Evolutionary conservation across 208 protist species (phyloP).

Genomic region (Acanthamoeba rhysodes): DNA sequence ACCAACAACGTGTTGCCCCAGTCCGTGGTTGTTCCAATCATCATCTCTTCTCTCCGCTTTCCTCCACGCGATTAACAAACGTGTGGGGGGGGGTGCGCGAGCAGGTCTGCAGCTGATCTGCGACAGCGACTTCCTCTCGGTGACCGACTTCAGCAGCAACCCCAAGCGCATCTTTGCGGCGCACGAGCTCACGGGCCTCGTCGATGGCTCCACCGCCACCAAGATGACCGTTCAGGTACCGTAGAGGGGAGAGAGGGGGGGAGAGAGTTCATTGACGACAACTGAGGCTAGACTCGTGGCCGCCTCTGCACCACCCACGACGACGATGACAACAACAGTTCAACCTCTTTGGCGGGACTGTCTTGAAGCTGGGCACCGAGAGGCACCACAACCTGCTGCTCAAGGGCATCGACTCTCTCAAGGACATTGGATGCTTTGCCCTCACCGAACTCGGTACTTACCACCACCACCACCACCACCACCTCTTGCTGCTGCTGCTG

Average conservation of each 20-base stretch:
- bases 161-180: conserved; percentile 84
- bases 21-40: too few relatives aligned
- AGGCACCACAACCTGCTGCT: conserved; percentile 87
- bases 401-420: conserved; percentile 87
- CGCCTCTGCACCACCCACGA: too few relatives aligned
- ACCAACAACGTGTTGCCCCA: too few relatives aligned
- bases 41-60: too few relatives aligned
- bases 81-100: background rate
- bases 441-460: conserved; percentile 79
- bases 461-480: too few relatives aligned
- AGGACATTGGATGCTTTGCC: conserved; percentile 87
- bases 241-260: background rate
- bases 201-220: conserved; percentile 85
- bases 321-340: conserved; percentile 72
- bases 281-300: too few relatives aligned
- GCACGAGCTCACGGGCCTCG: conserved; percentile 82
- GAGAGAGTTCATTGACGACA: too few relatives aligned
- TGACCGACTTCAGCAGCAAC: conserved; percentile 83
- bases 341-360: conserved; percentile 90
- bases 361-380: conserved; percentile 90
- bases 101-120: conserved; percentile 81
- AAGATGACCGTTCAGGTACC: conserved; percentile 87
- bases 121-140: conserved; percentile 79
- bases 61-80: too few relatives aligned
- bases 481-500: too few relatives aligned